Conservation (phyloP, 352 stramenopile species). For the Phytopythium litorale region DNA sequence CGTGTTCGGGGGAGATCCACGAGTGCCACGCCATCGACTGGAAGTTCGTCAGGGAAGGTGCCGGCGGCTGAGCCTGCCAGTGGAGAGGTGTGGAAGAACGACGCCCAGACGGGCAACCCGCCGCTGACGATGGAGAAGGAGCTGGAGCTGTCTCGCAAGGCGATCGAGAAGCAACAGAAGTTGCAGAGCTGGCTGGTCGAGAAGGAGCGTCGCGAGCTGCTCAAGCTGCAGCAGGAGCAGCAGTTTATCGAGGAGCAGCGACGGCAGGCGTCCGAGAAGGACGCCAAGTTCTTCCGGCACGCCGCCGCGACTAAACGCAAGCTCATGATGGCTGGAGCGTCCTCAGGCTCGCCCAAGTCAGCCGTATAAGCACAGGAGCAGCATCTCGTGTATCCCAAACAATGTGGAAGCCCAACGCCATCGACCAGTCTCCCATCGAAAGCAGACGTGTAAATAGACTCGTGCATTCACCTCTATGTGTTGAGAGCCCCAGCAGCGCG, state of each 20-base stretch:
- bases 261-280: conserved; percentile 47
- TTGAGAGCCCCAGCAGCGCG: conserved; percentile 10
- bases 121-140: conserved; percentile 52
- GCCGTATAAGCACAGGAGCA: neutral
- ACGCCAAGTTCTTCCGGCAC: conserved; percentile 78
- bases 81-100: conserved; percentile 45
- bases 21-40: conserved; percentile 14
- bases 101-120: conserved; percentile 21
- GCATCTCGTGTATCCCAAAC: neutral
- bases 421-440: neutral
- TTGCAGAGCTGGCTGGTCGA: conserved; percentile 88
- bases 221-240: conserved; percentile 78
- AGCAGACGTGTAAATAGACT: conserved; percentile 2
- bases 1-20: conserved; percentile 52
- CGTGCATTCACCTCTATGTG: neutral
- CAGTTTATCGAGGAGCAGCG: conserved; percentile 76
- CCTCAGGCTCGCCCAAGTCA: neutral
- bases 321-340: conserved; percentile 18
- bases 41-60: neutral
- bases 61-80: conserved; percentile 2
- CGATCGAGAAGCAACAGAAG: conserved; percentile 89
- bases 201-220: conserved; percentile 83
- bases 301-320: conserved; percentile 74
- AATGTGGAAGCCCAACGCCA: neutral
- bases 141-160: conserved; percentile 64